Base-by-base conservation (phyloP, 116 monocot genomes). In the Iris pallida region DNA sequence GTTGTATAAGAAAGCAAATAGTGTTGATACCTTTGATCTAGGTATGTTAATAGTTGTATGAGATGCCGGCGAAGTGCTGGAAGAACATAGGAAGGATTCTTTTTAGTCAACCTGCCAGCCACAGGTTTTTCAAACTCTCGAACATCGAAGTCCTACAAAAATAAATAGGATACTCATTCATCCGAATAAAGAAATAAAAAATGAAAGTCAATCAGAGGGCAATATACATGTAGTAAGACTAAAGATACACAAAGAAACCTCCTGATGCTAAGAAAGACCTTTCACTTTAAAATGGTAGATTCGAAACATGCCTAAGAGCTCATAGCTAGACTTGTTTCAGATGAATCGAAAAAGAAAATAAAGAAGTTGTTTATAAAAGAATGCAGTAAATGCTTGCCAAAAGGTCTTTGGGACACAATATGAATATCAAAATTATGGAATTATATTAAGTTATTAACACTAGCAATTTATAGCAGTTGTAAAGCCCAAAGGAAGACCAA, bases 31-130 rank as follows among this genome's bases (percentile, higher is more conserved):
- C 93, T 93, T 76, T 89, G 80, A n/a, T 87, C 89, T 61, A 97
- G 79, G 73, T 89, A 83, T 42, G 89, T 90, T 62, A 97, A 69
- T 19, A 97, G 69, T 53, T 97, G 96, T 63, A 97, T 97, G 19
- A 97, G 87, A 78, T 89, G 90, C 15, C 92, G 87, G 16, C 96
- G 92, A 82, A 97, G 89, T 63, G 92, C 92, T 64, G 96, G 96
- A 61, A 89, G 87, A 65, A 97, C 96, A 90, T 92, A 92, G 40
- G 96, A 92, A 73, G 96, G 92, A 68, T 97, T 97, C 71, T 80
- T 97, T 85, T 90, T 92, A 69, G 96, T 92, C 73, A 97, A 83
- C 66, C 96, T 87, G 41, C 96, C 96, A 19, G 89, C 79, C 74
- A 92, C 69, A 51, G 81, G 79, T 81, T 92, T 97, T 58, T 89